phyloP scores from a whole-genome alignment of 2,329 filamentous ascomycete species.

The Triangularia verruculosa region DNA sequence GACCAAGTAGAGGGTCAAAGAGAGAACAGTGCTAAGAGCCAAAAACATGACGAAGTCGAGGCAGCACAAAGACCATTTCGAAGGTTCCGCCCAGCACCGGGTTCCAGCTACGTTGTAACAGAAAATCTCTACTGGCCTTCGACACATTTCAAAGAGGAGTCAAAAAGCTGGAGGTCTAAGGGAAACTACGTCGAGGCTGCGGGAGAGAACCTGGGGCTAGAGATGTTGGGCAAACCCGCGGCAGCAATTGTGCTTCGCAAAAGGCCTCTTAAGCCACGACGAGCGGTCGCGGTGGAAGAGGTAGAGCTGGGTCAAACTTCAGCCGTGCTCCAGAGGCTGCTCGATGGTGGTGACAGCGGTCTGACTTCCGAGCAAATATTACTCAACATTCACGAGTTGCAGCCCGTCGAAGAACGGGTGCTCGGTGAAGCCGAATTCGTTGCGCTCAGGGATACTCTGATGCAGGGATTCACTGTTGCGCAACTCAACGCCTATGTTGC shows the following conservation, averaged over 20 bases:
- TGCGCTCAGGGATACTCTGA: conserved; percentile 38
- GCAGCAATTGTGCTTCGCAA: conserved; percentile 47
- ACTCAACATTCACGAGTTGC: conserved; percentile 48
- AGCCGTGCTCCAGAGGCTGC: neutral
- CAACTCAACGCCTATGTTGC: conserved; percentile 48
- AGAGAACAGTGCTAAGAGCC: too few relatives aligned
- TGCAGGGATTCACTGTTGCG: conserved; percentile 44
- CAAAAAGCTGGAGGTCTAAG: conserved; percentile 15
- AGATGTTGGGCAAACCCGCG: conserved; percentile 40
- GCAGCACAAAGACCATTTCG: too few relatives aligned
- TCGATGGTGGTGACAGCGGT: conserved; percentile 14
- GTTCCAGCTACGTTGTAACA: neutral
- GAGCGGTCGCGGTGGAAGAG: neutral
- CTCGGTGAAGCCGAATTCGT: conserved; percentile 42
- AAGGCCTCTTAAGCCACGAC: conserved; percentile 19
- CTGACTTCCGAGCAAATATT: conserved; percentile 35
- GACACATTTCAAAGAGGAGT: neutral
- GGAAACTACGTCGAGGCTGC: conserved; percentile 18
- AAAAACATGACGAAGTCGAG: neutral
- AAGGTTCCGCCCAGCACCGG: too few relatives aligned
- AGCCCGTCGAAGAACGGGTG: conserved; percentile 39
- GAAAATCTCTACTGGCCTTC: neutral
- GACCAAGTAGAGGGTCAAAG: neutral
- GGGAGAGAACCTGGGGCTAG: conserved; percentile 28
- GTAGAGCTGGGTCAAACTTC: neutral